Evolutionary conservation across 208 protist species (phyloP).

Genomic region (Vickermania ingenoplastis): DNA sequence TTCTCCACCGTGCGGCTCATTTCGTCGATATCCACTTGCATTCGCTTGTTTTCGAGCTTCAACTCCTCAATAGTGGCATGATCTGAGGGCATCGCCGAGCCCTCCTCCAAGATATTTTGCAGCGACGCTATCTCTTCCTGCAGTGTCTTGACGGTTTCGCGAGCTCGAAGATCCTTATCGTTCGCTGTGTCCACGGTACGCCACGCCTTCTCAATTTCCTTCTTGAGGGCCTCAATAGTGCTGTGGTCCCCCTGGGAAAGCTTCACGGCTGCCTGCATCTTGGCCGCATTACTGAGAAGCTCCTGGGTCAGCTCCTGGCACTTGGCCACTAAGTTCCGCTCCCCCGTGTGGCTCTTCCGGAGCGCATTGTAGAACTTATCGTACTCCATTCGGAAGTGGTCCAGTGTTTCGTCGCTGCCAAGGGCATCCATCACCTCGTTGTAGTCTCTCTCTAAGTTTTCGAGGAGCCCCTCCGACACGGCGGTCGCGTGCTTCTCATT

Average conservation of each 20-base stretch:
- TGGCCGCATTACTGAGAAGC: conserved; percentile 95
- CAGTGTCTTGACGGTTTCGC: conserved; percentile 93
- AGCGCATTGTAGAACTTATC: conserved; percentile 95
- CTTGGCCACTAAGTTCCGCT: conserved; percentile 94
- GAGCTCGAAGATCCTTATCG: conserved; percentile 94
- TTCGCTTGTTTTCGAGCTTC: conserved; percentile 90
- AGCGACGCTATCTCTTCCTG: conserved; percentile 93
- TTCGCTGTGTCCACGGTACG: conserved; percentile 95
- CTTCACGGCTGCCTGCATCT: conserved; percentile 96
- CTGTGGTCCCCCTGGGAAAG: conserved; percentile 95
- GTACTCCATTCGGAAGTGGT: conserved; percentile 95
- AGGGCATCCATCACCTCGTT: conserved; percentile 92
- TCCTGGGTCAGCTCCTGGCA: conserved; percentile 95
- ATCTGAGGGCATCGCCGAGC: conserved; percentile 75
- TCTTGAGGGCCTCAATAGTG: conserved; percentile 95
- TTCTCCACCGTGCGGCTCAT: conserved; percentile 86
- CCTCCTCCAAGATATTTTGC: conserved; percentile 90
- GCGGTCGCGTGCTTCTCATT: conserved; percentile 32
- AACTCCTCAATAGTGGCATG: conserved; percentile 95
- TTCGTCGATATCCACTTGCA: conserved; percentile 88
- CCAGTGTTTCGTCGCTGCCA: conserved; percentile 88
- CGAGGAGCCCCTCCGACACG: conserved; percentile 67
- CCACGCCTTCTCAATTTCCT: conserved; percentile 97
- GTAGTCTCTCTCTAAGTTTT: conserved; percentile 91
- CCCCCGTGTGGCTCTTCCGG: conserved; percentile 94